Evolutionary conservation across 148 eudicot genomes (phyloP), one percentile per base, ranked within the genome.

Genomic region (Rhododendron williamsianum): DNA sequence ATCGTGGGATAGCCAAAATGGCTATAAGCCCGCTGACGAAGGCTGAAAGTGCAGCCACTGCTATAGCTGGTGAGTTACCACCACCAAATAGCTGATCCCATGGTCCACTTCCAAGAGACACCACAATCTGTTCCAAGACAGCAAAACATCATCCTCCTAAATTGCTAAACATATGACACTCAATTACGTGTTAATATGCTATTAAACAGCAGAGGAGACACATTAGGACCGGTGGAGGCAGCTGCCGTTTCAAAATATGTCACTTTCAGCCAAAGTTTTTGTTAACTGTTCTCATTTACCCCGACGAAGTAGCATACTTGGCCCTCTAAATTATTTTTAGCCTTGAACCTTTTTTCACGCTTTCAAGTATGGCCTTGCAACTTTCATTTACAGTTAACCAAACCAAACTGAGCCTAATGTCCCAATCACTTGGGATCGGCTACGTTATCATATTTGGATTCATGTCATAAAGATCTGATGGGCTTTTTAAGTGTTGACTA

Each of bases 1-100:
- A 83, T 87, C 92, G 91, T 43, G 93, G 94, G 85, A 94, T 94
- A 76, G 92, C 94, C 92, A 91, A 83, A 85, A 94, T 91, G 87
- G 94, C 93, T 72, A 90, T 48, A 71, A 93, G 89, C 67, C 95
- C 93, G 65, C 98, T 90, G 73, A 92, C 91, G 85, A 96, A 92
- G 82, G 98, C 81, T 52, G 98, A 88, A 65, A 90, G 78, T 83
- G 91, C 98, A 82, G 93, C 98, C 67, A 92, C 92, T 25, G 92
- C 98, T 18, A 94, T 87, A 60, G 98, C 91, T 54, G 98, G 95
- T 74, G 98, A 94, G 88, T 96, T 96, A 82, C 96, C 94, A 19
- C 98, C 98, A 74, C 98, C 98, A 88, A 94, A 93, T 69, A 96
- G 89, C 88, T 90, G 87, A 89, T 96, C 98, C 98, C 92, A 94